Base-by-base conservation (phyloP, 768 basidiomycete species). In the Leucogyrophana mollusca region DNA sequence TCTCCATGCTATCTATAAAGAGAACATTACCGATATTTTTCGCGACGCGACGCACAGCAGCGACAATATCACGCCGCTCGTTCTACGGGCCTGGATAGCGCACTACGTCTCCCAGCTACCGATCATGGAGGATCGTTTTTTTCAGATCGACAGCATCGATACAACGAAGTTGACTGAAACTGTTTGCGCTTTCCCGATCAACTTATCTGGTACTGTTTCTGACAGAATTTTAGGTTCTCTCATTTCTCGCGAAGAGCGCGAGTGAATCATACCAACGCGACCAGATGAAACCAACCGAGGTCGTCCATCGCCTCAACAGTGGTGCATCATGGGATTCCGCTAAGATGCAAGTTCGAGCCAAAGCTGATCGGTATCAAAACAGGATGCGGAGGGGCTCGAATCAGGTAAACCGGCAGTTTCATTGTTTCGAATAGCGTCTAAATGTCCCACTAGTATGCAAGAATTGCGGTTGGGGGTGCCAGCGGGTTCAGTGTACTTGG, bases 401-500 rank as follows among this genome's bases (percentile, higher is more conserved):
- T n/a, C 70, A 74, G 64, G 80, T 75, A 50, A 46, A 16, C 2
- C 23, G 16, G 3, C 4, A 9, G 37, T 23, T 20, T 6, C 35
- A 24, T 4, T 18, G 6, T 47, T 34, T 13, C 13, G 6, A 20
- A 11, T 38, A 24, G 16, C 45, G 10, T 9, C 17, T 18, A 5
- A 43, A 32, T 42, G 3, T 45, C 6, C n/a, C n/a, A n/a, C 16
- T 22, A 65, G 65, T 27, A 51, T 17, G 46, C 46, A n/a, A 43
- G 21, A 1, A 47, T 69, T 1, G 47, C 52, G 34, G 56, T 74
- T 37, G 40, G 54, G 24, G 2, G 34, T 30, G 54, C 40, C 2
- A 55, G 65, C 23, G 57, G 59, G 3, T 69, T 55, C 37, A 55
- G 35, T 2, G 20, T 69, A 4, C 1, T 53, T 43, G 69, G 58